Percentiles rank a stretch among this genome's conserved stretches.
Evolutionary conservation across 768 basidiomycete species (phyloP).

Genomic region (Podaxis rugospora): DNA sequence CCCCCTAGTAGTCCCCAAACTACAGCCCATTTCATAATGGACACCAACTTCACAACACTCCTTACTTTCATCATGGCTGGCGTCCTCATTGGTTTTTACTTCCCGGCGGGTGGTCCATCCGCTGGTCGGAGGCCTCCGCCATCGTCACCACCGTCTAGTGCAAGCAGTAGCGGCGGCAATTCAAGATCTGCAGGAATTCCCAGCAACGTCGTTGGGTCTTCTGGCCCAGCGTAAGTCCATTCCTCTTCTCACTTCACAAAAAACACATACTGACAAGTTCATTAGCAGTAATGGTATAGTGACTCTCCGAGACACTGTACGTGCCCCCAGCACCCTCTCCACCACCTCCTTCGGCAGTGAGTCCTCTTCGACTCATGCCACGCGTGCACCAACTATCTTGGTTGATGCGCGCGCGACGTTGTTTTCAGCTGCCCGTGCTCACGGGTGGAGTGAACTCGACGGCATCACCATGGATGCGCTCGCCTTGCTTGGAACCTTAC

Average conservation of each 20-base stretch:
- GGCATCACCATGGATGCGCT: neutral
- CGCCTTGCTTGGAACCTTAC: neutral
- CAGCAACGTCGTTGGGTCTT: neutral
- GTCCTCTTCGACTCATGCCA: neutral
- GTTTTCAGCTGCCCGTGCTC: neutral
- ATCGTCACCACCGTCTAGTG: neutral
- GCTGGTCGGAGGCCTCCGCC: neutral
- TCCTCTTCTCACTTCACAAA: neutral
- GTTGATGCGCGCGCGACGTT: neutral
- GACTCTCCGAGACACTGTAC: neutral
- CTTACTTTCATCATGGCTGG: neutral
- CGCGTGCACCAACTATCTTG: neutral
- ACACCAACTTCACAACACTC: neutral
- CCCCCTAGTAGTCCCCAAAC: neutral
- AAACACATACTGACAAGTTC: neutral
- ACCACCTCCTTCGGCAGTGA: neutral
- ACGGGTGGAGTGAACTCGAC: constrained; percentile 1
- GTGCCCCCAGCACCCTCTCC: neutral
- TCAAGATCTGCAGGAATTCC: neutral
- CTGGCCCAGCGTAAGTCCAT: neutral
- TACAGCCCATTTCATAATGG: neutral
- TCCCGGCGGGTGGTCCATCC: neutral
- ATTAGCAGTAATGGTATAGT: neutral
- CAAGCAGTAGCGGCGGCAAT: neutral
- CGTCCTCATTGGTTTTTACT: neutral